Conservation (phyloP, 2,329 filamentous ascomycete species). For the Bipolaris bicolor region DNA sequence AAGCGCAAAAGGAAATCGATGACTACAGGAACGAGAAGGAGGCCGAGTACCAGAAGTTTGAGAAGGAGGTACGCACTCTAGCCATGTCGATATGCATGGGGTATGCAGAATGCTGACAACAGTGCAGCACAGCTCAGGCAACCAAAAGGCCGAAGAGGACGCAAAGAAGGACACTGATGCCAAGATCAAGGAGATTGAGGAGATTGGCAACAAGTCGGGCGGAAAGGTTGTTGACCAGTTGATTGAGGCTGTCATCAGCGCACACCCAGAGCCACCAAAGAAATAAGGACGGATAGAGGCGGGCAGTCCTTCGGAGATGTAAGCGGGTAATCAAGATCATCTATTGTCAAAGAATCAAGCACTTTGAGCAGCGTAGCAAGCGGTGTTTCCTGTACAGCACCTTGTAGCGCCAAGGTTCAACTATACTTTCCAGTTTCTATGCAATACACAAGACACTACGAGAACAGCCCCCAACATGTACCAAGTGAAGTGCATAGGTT, state of each 20-base stretch:
- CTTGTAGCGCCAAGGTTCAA: slow-evolving; percentile 1
- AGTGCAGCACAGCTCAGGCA: slow-evolving; percentile 84
- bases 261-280: slow-evolving; percentile 72
- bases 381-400: slow-evolving; percentile 16
- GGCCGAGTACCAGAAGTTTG: slow-evolving; percentile 92
- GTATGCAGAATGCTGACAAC: slow-evolving; percentile 23
- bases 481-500: background rate
- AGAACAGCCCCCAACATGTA: background rate
- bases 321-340: background rate
- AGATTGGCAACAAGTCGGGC: slow-evolving; percentile 78
- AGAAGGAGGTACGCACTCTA: slow-evolving; percentile 67
- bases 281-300: slow-evolving; percentile 13
- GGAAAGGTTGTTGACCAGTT: slow-evolving; percentile 81
- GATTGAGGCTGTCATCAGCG: slow-evolving; percentile 81
- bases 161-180: slow-evolving; percentile 80
- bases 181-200: slow-evolving; percentile 82
- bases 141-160: slow-evolving; percentile 73
- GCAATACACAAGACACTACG: slow-evolving; percentile 17
- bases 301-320: background rate
- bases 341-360: background rate
- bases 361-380: background rate
- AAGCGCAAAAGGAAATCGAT: slow-evolving; percentile 97
- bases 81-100: background rate
- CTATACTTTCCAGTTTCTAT: slow-evolving; percentile 14
- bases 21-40: slow-evolving; percentile 90